Base-by-base conservation (phyloP, 2,329 filamentous ascomycete species). In the Claviceps fusiformis region DNA sequence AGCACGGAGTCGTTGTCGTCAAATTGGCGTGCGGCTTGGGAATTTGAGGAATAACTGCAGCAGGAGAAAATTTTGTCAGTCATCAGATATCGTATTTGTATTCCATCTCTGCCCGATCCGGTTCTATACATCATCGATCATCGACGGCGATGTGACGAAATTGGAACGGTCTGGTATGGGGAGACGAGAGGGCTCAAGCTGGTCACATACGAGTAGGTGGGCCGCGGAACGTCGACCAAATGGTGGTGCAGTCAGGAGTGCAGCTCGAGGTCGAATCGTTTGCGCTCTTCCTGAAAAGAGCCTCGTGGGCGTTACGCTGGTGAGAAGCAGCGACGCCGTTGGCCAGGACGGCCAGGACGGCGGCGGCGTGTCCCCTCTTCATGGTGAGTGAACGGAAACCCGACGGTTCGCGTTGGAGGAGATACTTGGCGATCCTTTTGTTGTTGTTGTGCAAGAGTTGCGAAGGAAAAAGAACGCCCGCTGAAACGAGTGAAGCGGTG, bases 401-500 rank as follows among this genome's bases (percentile, higher is more conserved):
- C 63, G 10, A 33, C 27, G 11, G 41, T 17, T 41, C 11, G 24
- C 19, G 33, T 50, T 39, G 13, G 17, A 15, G n/a, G 49, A 27
- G 44, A 46, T 46, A 15, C 8, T 13, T 13, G 27, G 27, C 29
- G 24, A 11, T 47, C 13, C 15, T 48, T 31, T n/a, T 13, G 24
- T 24, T n/a, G 27, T 11, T 19, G 17, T 37, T 54, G 55, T 39
- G 39, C 1, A 53, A 19, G 57, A 24, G 3, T 13, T 39, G n/a
- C 43, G 52, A 50, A 58, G 55, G 55, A 59, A 67, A 86, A 86
- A 73, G 83, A 87, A 76, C 83, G 85, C 81, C 87, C 86, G 87
- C 87, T 90, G 75, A n/a, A 91, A 89, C 71, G 87, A 89, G 83
- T 89, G 86, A 88, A 88, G 85, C 85, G 84, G 84, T 85, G 24